Base-by-base conservation (phyloP, 495 filamentous ascomycete species). In the Daldinia loculata region DNA sequence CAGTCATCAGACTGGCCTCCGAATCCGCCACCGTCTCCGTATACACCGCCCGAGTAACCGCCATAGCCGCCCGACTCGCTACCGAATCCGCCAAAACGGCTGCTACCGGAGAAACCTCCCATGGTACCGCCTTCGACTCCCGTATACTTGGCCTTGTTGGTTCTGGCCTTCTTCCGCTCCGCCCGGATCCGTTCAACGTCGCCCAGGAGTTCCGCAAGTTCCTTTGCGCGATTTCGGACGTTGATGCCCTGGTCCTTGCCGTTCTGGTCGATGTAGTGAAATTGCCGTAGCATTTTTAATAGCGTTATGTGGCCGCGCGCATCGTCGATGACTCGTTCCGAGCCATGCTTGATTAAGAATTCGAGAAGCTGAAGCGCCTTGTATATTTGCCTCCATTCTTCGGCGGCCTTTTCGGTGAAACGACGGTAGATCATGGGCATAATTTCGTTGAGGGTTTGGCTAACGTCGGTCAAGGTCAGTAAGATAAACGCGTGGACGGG, bases 391-490 rank as follows among this genome's bases (percentile, higher is more conserved):
- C 96, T 89, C 95, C 95, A 99, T 80, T 99, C 95, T 77, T 99
- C 95, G 50, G 96, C 94, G 19, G 93, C 86, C 82, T 99, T 99
- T 77, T 99, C 95, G 60, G 95, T 99, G 76, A 99, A 99, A 53
- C 95, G 91, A 76, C 96, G 96, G 84, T 99, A 99, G 72, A 99
- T 97, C 92, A 99, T 92, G 52, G 95, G 95, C 95, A 99, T 99
- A 77, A 99, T 98, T 80, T 99, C 95, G 78, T 97, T 98, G 36
- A 99, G 91, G 43, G 94, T 86, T 89, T 97, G 93, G 77, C 95
- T 99, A 74, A 53, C 27, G 45, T 12, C 29, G 24, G 45, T 34
- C 5, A 19, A 58, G 27, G 50, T 66, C 55, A 55, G 67, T 1
- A 57, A 52, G n/a, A 32, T 17, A 53, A 58, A 36, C 22, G 12